Evolutionary conservation across 2,329 filamentous ascomycete species (phyloP).

Genomic region (Cadophora luteo-olivacea): DNA sequence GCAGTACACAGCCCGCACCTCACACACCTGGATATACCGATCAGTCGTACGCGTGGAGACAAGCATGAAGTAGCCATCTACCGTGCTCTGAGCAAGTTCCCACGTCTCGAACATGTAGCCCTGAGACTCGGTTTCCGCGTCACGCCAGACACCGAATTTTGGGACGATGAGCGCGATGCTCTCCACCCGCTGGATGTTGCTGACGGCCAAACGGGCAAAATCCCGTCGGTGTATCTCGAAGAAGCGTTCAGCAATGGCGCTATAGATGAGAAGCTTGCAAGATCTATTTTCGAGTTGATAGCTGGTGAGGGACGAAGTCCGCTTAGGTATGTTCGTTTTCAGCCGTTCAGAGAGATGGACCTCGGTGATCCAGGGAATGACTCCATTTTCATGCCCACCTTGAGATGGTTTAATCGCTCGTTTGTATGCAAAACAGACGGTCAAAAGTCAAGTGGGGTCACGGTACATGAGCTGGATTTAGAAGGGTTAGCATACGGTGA

Average conservation of each 20-base stretch:
- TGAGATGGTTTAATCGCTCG: background rate
- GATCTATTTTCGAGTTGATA: background rate
- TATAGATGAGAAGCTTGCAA: background rate
- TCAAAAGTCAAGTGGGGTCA: background rate
- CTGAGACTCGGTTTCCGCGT: background rate
- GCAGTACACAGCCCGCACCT: background rate
- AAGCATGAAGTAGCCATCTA: background rate
- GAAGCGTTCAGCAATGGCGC: background rate
- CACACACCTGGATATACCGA: background rate
- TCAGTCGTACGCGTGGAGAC: conserved; percentile 1
- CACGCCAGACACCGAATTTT: background rate
- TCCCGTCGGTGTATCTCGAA: background rate
- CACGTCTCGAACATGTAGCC: background rate
- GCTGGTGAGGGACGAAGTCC: background rate
- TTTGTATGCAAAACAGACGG: background rate
- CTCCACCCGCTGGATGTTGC: background rate
- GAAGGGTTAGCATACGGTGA: background rate
- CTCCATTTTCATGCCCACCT: background rate
- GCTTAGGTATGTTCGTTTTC: conserved; percentile 1
- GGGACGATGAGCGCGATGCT: background rate
- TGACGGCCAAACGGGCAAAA: background rate
- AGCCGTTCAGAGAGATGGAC: background rate
- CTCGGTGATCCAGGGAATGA: background rate
- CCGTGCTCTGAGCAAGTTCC: background rate
- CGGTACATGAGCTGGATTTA: background rate